These are phyloP conservation scores for Cyberlindnera petersonii DNA, from an alignment of 805 yeast genomes.

Conservation along the genomic window DNA sequence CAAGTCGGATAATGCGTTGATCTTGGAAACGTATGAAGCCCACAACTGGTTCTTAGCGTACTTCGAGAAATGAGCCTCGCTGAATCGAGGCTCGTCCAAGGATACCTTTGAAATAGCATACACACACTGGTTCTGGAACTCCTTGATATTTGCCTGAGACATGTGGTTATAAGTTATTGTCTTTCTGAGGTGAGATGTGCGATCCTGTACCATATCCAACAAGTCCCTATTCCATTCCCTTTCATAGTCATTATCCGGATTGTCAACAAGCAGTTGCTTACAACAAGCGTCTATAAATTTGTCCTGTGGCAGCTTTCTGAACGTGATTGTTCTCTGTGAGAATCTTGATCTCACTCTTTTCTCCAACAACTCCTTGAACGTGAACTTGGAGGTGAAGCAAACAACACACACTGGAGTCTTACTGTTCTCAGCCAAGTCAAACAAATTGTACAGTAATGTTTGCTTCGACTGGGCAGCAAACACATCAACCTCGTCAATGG, in stretches of 20 bases:
- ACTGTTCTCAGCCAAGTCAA: conserved; percentile 76
- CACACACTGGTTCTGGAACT: conserved; percentile 41
- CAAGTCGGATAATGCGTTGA: conserved; percentile 54
- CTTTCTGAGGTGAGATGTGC: conserved; percentile 34
- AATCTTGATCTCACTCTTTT: conserved; percentile 89
- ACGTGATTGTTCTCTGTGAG: conserved; percentile 67
- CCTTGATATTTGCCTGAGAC: conserved; percentile 55
- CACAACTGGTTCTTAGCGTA: conserved; percentile 29
- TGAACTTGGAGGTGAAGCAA: conserved; percentile 73
- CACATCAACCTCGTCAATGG: conserved; percentile 81
- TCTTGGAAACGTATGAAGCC: conserved; percentile 24
- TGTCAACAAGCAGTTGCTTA: conserved; percentile 34
- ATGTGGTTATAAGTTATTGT: conserved; percentile 46
- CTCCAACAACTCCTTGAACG: conserved; percentile 77
- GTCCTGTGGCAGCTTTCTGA: conserved; percentile 44
- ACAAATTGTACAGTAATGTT: conserved; percentile 78
- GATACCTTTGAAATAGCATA: conserved; percentile 38
- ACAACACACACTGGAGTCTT: conserved; percentile 74
- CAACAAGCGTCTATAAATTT: conserved; percentile 48
- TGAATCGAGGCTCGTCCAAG: conserved; percentile 26
- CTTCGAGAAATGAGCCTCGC: conserved; percentile 22
- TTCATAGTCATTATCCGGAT: conserved; percentile 27
- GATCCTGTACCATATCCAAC: conserved; percentile 24
- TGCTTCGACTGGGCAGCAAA: conserved; percentile 74
- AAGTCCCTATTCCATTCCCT: conserved; percentile 45